Conservation (phyloP, 1,284 basidiomycete genomes). For the Malassezia arunalokei region DNA sequence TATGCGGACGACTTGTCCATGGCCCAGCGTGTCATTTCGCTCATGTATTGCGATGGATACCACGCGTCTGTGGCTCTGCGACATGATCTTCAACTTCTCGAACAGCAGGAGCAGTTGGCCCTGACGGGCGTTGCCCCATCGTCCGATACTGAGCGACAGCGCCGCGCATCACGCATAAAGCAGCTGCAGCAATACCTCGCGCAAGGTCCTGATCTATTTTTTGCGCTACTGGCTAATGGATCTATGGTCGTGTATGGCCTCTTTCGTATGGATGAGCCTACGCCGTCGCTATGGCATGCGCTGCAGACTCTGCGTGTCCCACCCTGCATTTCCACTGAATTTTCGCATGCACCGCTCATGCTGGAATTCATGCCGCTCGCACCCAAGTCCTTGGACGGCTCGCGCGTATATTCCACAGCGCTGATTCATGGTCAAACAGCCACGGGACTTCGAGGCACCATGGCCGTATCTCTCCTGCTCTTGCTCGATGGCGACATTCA, state of each 20-base stretch:
- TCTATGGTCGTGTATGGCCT: constrained; percentile 6
- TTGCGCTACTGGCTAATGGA: constrained; percentile 6
- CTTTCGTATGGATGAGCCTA: background rate
- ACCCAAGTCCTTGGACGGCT: background rate
- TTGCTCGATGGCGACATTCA: constrained; percentile 11
- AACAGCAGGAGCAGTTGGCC: background rate
- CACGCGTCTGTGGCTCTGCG: constrained; percentile 2
- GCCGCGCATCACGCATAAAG: background rate
- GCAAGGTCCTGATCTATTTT: constrained; percentile 8
- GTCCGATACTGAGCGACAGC: background rate
- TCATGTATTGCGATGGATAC: constrained; percentile 10
- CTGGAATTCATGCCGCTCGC: constrained; percentile 10
- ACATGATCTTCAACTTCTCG: constrained; percentile 6
- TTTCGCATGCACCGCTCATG: background rate
- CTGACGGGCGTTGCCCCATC: background rate
- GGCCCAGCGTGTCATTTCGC: background rate
- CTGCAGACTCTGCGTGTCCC: constrained; percentile 1
- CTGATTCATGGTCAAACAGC: constrained; percentile 10
- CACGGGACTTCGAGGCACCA: constrained; percentile 7
- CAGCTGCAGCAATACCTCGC: constrained; percentile 7
- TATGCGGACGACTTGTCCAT: background rate
- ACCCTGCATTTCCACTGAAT: background rate
- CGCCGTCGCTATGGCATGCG: background rate
- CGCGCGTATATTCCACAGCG: background rate
- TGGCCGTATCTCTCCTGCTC: constrained; percentile 3